Evolutionary conservation across 1,284 basidiomycete genomes (phyloP).

Genomic region (Ustilago tritici): DNA sequence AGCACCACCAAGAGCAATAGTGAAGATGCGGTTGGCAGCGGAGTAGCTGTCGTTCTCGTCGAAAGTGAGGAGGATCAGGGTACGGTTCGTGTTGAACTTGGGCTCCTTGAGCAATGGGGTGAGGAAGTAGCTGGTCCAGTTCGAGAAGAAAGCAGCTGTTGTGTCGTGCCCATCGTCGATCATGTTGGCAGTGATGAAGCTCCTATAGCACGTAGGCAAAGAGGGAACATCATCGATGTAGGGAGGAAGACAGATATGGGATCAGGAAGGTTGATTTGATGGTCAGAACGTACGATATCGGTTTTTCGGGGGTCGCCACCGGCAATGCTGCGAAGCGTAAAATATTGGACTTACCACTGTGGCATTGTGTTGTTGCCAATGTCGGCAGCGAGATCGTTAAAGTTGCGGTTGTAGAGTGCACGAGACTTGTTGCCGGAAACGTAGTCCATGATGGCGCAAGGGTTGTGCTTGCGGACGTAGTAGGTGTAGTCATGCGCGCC

Average conservation of each 20-base stretch:
- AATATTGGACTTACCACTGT: slow-evolving; percentile 70
- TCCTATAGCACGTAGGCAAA: slow-evolving; percentile 61
- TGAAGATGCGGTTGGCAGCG: slow-evolving; percentile 63
- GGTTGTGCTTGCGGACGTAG: slow-evolving; percentile 71
- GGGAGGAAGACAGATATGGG: not conserved
- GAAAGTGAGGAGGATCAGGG: slow-evolving; percentile 75
- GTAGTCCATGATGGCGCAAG: slow-evolving; percentile 72
- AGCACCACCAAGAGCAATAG: slow-evolving; percentile 52
- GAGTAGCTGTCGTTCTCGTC: slow-evolving; percentile 74
- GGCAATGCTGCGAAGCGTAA: not conserved
- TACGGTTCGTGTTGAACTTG: slow-evolving; percentile 74
- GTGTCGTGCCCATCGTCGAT: slow-evolving; percentile 76
- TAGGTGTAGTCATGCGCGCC: slow-evolving; percentile 71
- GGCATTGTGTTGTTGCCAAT: slow-evolving; percentile 73
- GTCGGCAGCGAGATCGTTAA: slow-evolving; percentile 74
- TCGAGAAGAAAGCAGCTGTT: slow-evolving; percentile 72
- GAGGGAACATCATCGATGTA: not conserved
- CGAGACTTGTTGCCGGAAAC: slow-evolving; percentile 72
- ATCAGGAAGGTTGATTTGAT: too few relatives aligned
- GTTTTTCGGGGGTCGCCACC: not conserved
- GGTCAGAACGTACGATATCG: not conserved
- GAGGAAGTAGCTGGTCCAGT: slow-evolving; percentile 75
- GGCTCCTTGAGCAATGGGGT: slow-evolving; percentile 73
- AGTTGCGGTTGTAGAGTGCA: slow-evolving; percentile 74
- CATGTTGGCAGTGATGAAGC: slow-evolving; percentile 78